phyloP scores from a whole-genome alignment of 257 asterid species.

The Rehmannia glutinosa region DNA sequence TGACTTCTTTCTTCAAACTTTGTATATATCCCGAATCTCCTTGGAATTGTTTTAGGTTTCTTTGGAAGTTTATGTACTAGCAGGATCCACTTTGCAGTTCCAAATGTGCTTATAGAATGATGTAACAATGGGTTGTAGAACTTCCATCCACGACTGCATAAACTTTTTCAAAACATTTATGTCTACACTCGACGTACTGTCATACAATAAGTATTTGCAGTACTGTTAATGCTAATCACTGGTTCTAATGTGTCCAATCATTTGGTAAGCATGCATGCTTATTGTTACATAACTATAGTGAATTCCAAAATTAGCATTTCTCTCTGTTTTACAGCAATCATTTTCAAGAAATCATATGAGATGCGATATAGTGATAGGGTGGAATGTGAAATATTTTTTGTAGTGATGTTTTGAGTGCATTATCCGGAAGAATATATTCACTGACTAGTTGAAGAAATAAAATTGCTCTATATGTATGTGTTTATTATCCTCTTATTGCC shows the following conservation, averaged over 20 bases:
- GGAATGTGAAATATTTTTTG: not conserved
- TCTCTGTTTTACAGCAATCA: not conserved
- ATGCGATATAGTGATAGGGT: not conserved
- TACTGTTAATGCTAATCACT: not conserved
- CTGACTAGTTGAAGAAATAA: too few species aligned
- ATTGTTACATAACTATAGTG: not conserved
- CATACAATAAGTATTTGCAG: not conserved
- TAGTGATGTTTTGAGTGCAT: not conserved
- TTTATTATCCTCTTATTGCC: not conserved
- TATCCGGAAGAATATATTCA: too few species aligned
- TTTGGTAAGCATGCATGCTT: not conserved
- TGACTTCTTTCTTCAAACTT: not conserved
- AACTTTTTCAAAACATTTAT: not conserved
- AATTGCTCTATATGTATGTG: too few species aligned
- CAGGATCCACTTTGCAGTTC: too few species aligned
- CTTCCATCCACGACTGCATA: too few species aligned
- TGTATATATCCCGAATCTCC: too few species aligned
- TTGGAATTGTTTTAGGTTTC: too few species aligned
- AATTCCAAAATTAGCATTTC: not conserved
- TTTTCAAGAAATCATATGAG: conserved; percentile 1
- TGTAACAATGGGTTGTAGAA: too few species aligned
- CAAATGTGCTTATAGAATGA: too few species aligned
- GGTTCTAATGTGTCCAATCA: not conserved
- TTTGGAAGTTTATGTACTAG: not conserved
- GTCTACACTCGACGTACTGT: not conserved